Evolutionary conservation across 345 rosid species (phyloP).

Genomic region (Eucalyptus pauciflora): DNA sequence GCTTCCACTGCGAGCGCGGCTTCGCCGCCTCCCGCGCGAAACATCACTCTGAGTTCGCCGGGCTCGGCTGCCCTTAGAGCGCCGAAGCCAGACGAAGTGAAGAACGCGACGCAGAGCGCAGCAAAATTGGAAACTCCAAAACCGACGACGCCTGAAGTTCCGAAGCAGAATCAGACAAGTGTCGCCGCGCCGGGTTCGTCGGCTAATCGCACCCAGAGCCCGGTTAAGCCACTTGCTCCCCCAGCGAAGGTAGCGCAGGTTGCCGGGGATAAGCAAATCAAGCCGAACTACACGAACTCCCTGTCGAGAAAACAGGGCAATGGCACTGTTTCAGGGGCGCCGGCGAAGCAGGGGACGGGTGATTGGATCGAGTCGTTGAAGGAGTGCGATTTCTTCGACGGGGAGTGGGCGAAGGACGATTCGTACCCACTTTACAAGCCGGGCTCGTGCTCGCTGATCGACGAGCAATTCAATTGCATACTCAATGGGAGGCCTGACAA

Average conservation of each 20-base stretch:
- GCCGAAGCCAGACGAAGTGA: not conserved
- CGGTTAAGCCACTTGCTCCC: not conserved
- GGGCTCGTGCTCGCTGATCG: slow-evolving; percentile 75
- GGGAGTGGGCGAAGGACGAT: slow-evolving; percentile 77
- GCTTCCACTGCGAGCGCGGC: not conserved
- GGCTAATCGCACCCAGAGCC: not conserved
- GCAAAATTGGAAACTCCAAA: not conserved
- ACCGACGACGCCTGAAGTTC: not conserved
- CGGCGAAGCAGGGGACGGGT: slow-evolving; percentile 25
- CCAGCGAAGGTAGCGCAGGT: slow-evolving; percentile 1
- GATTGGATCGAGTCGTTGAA: slow-evolving; percentile 31
- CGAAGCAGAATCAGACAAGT: not conserved
- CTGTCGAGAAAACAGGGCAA: slow-evolving; percentile 23
- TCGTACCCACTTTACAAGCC: slow-evolving; percentile 92
- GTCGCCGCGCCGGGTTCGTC: slow-evolving; percentile 1
- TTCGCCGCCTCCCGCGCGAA: not conserved
- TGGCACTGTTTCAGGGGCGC: not conserved
- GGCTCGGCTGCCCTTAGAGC: not conserved
- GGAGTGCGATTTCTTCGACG: slow-evolving; percentile 77
- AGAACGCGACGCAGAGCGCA: not conserved
- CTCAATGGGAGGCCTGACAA: slow-evolving; percentile 74
- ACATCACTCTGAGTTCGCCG: not conserved
- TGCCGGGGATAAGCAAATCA: not conserved
- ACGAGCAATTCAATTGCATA: slow-evolving; percentile 76
- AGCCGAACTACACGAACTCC: slow-evolving; percentile 28